Percentiles rank a stretch among this genome's conserved stretches.
phyloP scores from a whole-genome alignment of 495 filamentous ascomycete species.

The Aspergillus cristatus region DNA sequence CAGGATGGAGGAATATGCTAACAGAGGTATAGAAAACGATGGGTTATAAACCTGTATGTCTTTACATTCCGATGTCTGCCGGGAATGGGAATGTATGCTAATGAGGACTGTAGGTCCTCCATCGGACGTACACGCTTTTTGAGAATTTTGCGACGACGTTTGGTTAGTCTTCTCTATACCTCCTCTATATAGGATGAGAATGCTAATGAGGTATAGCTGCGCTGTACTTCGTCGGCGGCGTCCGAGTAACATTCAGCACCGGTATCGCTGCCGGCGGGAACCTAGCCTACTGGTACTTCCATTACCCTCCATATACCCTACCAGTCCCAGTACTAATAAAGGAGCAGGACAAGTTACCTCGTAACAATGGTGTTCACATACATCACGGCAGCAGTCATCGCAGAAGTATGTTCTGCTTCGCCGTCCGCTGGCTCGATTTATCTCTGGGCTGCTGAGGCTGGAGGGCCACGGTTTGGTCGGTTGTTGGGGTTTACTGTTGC shows the following conservation, averaged over 20 bases:
- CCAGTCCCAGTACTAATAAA: no score
- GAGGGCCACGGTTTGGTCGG: constrained; percentile 42
- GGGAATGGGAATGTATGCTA: constrained; percentile 5
- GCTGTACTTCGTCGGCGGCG: constrained; percentile 47
- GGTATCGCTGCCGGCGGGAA: constrained; percentile 49
- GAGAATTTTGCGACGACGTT: constrained; percentile 50
- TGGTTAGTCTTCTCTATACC: constrained; percentile 21
- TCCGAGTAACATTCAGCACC: constrained; percentile 47
- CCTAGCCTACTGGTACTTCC: constrained; percentile 43
- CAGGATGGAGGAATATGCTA: constrained; percentile 4
- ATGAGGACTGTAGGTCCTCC: constrained; percentile 34
- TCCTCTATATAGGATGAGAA: no score
- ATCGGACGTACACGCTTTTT: constrained; percentile 39
- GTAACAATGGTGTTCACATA: constrained; percentile 47
- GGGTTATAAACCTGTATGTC: constrained; percentile 41
- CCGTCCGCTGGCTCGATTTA: constrained; percentile 50
- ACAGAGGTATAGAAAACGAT: constrained; percentile 29
- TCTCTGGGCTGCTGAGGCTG: constrained; percentile 48
- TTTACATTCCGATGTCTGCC: neutral
- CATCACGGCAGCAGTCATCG: constrained; percentile 48
- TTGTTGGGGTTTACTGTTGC: constrained; percentile 47
- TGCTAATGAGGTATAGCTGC: constrained; percentile 27
- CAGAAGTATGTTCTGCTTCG: constrained; percentile 47
- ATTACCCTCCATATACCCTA: no score
- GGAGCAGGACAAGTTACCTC: constrained; percentile 48